Evolutionary conservation across 2,329 filamentous ascomycete genomes (phyloP), one percentile per base, ranked within the genome.

Genomic region (Calonectria montana): DNA sequence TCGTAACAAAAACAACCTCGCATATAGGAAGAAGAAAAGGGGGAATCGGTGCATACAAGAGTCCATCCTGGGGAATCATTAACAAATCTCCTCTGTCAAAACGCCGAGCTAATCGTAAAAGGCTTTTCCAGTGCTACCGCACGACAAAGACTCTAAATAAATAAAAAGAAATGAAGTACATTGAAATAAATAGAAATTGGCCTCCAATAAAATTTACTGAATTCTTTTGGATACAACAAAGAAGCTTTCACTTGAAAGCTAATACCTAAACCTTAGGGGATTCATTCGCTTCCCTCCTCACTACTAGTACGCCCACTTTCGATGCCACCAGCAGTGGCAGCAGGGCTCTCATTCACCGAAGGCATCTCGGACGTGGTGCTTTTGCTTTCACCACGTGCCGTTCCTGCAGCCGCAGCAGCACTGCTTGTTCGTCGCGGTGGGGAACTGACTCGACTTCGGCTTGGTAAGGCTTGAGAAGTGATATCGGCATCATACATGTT

Each of bases 281-380:
- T 70, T 62, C 47, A 78, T 4, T 39, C 27, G 25, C 74, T 79
- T 41, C 82, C 81, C 66, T 84, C 81, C 13, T 78, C 76, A 29
- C 83, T 83, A 53, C 80, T 85, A 67, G 75, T 83, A 73, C 83
- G 84, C 0, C 81, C 81, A 65, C 85, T 87, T 70, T 80, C 80
- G 1, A 80, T 78, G 5, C 80, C 84, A 4, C 84, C 84, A 18
- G 82, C 84, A 2, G 85, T 87, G 5, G 85, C 85, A 9, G 79
- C 80, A 4, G 85, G 86, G 37, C 83, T 86, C 7, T 80, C 80
- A 23, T 75, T 76, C 0, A 80, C 77, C 0, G 80, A 79, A 9
- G 76, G 66, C 13, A 74, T 72, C 3, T 83, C 80, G 8, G 73
- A 74, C 47, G 77, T 81, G 13, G 78, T 77, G 43, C 80, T 84